These are phyloP conservation scores for Ophiostoma tasmaniense DNA, from an alignment of 2,329 filamentous ascomycete species.

Conservation along the genomic window DNA sequence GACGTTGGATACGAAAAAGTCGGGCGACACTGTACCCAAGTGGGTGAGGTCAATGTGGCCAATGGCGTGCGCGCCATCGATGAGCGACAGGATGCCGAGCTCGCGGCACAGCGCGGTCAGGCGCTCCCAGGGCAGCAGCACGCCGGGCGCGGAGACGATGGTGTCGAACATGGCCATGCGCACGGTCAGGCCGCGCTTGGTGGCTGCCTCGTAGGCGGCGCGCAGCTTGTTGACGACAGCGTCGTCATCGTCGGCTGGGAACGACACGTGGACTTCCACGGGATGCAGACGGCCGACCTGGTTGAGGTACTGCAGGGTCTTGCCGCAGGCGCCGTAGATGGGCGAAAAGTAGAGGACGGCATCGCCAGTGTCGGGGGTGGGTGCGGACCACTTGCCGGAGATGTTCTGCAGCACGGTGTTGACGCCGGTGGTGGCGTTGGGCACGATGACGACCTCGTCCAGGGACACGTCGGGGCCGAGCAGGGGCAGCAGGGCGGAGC, in stretches of 20 bases:
- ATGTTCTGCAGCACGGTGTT: conserved; percentile 63
- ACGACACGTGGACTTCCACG: conserved; percentile 45
- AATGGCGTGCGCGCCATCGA: conserved; percentile 65
- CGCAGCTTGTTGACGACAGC: conserved; percentile 47
- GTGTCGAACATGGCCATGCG: conserved; percentile 63
- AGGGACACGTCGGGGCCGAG: conserved; percentile 38
- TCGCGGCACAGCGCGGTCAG: conserved; percentile 49
- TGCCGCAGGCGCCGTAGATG: conserved; percentile 59
- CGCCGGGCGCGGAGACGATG: conserved; percentile 58
- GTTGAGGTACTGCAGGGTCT: conserved; percentile 50
- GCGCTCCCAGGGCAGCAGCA: conserved; percentile 60
- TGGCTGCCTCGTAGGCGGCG: conserved; percentile 40
- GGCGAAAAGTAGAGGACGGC: conserved; percentile 59
- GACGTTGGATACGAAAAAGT: conserved; percentile 66
- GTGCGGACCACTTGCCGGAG: conserved; percentile 18
- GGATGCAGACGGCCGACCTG: conserved; percentile 39
- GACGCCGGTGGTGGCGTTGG: conserved; percentile 61
- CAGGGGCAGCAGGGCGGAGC: conserved; percentile 49
- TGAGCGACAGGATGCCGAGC: conserved; percentile 51
- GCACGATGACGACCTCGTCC: conserved; percentile 56
- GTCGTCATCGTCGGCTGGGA: conserved; percentile 54
- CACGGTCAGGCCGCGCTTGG: conserved; percentile 43
- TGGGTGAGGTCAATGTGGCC: conserved; percentile 58
- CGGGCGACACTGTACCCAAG: conserved; percentile 48
- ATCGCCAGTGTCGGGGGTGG: conserved; percentile 37